Evolutionary conservation across 1,139 yeast species (phyloP), one percentile per base, ranked within the genome.

Genomic region (Debaryomycetaceae sp.): DNA sequence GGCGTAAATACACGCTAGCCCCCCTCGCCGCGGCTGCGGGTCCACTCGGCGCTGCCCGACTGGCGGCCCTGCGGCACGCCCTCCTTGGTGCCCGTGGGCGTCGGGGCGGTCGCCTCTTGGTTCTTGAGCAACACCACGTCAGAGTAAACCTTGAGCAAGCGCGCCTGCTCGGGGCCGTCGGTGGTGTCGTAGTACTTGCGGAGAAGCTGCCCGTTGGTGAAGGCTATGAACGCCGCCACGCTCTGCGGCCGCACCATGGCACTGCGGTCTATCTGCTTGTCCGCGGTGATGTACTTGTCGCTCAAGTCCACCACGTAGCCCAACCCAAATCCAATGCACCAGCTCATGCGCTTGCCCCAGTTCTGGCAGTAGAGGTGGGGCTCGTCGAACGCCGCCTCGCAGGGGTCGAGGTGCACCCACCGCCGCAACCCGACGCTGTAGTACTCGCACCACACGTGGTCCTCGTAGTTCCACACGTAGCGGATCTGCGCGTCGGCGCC

Each of bases 361-460:
- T 94, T 94, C 24, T 71, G 67, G 30, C 80, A 73, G 47, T 89
- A 89, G 18, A 88, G 59, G 22, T 63, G 53, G 0, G 97, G 96
- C 41, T 84, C 77, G 51, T 89, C 95, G 56, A 68, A 85, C 0
- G 86, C 79, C 25, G 78, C 82, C 46, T 89, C 98, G 51, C 97
- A 89, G 4, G 89, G 76, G 46, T 89, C 98, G 17, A 84, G 63
- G 53, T 89, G 97, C 17, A 88, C 68, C 97, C 97, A 89, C 35
- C 88, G 59, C 29, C 66, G 53, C 40, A 74, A 64, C 14, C 59
- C 49, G 1, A 49, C 55, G 2, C 95, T 83, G 51, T 76, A 89
- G 43, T 83, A 81, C 50, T 89, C 98, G 46, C 94, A 82, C 98
- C 97, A 89, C 0, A 85, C 96, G 51, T 89, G 98, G 49, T 89